phyloP scores from a whole-genome alignment of 2,329 filamentous ascomycete species.

The Fusarium penzigii region DNA sequence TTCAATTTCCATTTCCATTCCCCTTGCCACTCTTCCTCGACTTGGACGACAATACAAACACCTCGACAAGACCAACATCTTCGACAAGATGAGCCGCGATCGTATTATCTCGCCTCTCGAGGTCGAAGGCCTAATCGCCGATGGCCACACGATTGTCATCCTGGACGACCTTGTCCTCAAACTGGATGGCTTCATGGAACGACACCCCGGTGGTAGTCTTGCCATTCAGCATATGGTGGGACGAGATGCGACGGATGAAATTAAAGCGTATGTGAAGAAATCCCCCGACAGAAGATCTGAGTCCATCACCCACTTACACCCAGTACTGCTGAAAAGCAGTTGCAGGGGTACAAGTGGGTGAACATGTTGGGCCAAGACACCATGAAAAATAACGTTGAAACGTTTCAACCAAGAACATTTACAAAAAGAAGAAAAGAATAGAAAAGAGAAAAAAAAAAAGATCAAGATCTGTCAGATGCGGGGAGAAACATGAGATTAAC shows the following conservation, averaged over 20 bases:
- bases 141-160: slow-evolving; percentile 57
- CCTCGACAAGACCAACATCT: neutral
- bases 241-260: slow-evolving; percentile 39
- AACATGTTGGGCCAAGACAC: neutral
- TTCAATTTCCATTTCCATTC: too few species aligned
- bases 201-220: slow-evolving; percentile 59
- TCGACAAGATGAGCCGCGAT: slow-evolving; percentile 40
- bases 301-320: slow-evolving; percentile 5
- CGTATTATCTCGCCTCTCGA: slow-evolving; percentile 44
- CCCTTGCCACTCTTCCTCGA: neutral
- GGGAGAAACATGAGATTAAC: slow-evolving; percentile 14
- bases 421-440: too few species aligned
- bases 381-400: neutral
- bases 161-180: slow-evolving; percentile 55
- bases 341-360: neutral
- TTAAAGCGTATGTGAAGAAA: slow-evolving; percentile 32
- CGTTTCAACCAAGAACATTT: too few species aligned
- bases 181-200: slow-evolving; percentile 59
- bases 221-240: slow-evolving; percentile 58
- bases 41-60: neutral
- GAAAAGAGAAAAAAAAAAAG: neutral
- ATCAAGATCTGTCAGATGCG: slow-evolving; percentile 2
- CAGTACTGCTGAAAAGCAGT: neutral
- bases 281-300: neutral
- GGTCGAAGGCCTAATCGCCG: slow-evolving; percentile 53